phyloP scores from a whole-genome alignment of 1,284 basidiomycete genomes.

The Fomitopsis palustris region DNA sequence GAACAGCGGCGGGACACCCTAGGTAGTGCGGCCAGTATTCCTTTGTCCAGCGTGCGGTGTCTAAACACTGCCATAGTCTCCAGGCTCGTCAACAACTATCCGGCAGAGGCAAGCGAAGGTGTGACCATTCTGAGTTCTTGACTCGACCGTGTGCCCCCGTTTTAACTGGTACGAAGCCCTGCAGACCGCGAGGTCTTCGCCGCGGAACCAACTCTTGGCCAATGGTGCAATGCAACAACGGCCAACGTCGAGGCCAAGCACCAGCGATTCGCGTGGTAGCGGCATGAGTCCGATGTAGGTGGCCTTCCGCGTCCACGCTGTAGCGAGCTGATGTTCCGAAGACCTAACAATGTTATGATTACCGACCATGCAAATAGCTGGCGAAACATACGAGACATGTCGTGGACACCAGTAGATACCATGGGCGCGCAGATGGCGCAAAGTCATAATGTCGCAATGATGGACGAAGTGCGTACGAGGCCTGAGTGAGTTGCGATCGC shows the following conservation, averaged over 20 bases:
- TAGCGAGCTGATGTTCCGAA: background rate
- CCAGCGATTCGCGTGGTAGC: slow-evolving; percentile 4
- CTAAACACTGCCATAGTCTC: slow-evolving; percentile 19
- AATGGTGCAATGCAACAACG: background rate
- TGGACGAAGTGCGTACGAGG: slow-evolving; percentile 2
- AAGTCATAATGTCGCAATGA: background rate
- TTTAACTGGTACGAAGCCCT: background rate
- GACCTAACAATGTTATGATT: slow-evolving; percentile 16
- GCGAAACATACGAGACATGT: slow-evolving; percentile 25
- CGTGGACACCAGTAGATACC: slow-evolving; percentile 23
- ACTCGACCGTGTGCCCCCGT: slow-evolving; percentile 1
- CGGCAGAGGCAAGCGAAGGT: slow-evolving; percentile 19
- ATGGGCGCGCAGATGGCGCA: slow-evolving; percentile 14
- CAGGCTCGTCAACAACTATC: slow-evolving; percentile 21
- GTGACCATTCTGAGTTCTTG: slow-evolving; percentile 6
- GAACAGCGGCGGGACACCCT: slow-evolving; percentile 71
- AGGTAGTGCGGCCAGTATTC: slow-evolving; percentile 38
- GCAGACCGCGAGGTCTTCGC: background rate
- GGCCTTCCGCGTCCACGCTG: background rate
- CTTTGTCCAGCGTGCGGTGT: background rate
- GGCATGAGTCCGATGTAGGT: slow-evolving; percentile 8
- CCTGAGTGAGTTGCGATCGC: slow-evolving; percentile 14
- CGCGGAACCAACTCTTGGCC: background rate
- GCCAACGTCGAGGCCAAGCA: slow-evolving; percentile 5
- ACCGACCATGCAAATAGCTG: slow-evolving; percentile 22